These are phyloP conservation scores for Aspergillus ruber DNA, from an alignment of 2,329 filamentous ascomycete species.

Conservation along the genomic window DNA sequence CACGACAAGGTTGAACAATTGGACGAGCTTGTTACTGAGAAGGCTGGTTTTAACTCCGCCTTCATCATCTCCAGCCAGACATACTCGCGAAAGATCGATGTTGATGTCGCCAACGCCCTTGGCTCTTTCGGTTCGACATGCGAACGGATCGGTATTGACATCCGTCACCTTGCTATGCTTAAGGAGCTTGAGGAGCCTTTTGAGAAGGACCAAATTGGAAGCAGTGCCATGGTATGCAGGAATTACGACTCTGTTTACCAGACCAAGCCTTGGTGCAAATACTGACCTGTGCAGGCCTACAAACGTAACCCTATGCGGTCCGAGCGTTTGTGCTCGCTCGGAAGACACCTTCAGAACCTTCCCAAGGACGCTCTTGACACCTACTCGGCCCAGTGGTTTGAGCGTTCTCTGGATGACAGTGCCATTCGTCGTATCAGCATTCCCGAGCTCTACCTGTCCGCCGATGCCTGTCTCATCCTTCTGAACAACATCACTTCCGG, in stretches of 20 bases:
- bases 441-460: constrained; percentile 61
- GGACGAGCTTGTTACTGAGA: constrained; percentile 58
- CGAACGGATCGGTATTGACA: constrained; percentile 66
- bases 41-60: constrained; percentile 57
- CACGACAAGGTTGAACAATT: constrained; percentile 56
- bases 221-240: constrained; percentile 47
- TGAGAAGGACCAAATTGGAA: constrained; percentile 71
- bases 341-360: constrained; percentile 50
- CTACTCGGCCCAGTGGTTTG: constrained; percentile 67
- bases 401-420: constrained; percentile 70
- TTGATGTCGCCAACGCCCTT: constrained; percentile 73
- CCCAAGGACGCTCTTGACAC: constrained; percentile 57
- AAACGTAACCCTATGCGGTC: constrained; percentile 55
- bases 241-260: too few relatives aligned
- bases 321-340: constrained; percentile 56
- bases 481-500: constrained; percentile 60
- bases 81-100: constrained; percentile 75
- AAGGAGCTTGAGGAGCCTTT: constrained; percentile 86
- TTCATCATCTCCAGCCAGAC: constrained; percentile 66
- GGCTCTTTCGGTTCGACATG: constrained; percentile 72
- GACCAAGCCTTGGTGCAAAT: neutral
- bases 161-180: constrained; percentile 64
- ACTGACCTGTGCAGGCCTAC: constrained; percentile 50
- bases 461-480: constrained; percentile 51
- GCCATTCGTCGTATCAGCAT: constrained; percentile 56